Evolutionary conservation across 2,329 filamentous ascomycete species (phyloP).

Genomic region (Aspergillus oerlinghausenensis): DNA sequence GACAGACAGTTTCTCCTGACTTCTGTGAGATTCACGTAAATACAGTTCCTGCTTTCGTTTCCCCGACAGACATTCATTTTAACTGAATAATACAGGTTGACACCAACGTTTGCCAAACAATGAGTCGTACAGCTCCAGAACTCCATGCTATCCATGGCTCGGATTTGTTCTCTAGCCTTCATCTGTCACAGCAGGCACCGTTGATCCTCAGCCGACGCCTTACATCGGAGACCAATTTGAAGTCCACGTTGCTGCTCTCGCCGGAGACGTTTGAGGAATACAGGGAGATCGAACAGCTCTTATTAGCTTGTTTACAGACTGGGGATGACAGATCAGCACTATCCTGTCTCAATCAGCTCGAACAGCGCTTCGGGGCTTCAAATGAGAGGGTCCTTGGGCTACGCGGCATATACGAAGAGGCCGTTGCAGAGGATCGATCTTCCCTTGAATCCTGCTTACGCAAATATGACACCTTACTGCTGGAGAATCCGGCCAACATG

Average conservation of each 20-base stretch:
- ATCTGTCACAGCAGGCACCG: constrained; percentile 40
- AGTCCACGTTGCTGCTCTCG: constrained; percentile 48
- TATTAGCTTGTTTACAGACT: constrained; percentile 77
- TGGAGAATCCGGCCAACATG: constrained; percentile 72
- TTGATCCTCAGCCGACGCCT: constrained; percentile 41
- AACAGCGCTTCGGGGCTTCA: constrained; percentile 70
- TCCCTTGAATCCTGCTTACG: constrained; percentile 67
- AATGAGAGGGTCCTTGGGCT: constrained; percentile 87
- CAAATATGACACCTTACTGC: constrained; percentile 72
- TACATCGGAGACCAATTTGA: constrained; percentile 44
- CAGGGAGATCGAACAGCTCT: constrained; percentile 79
- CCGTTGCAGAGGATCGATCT: constrained; percentile 62
- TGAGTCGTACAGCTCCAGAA: constrained; percentile 13
- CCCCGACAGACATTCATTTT: background rate
- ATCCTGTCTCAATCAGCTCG: constrained; percentile 69
- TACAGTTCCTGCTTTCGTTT: background rate
- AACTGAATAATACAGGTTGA: background rate
- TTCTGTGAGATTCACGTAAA: background rate
- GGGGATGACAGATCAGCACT: constrained; percentile 76
- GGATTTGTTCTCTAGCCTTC: constrained; percentile 45
- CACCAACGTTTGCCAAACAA: background rate
- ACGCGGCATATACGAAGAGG: constrained; percentile 78
- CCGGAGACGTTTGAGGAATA: constrained; percentile 75
- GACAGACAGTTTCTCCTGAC: background rate
- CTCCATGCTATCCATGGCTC: constrained; percentile 22